Evolutionary conservation across 1,284 basidiomycete genomes (phyloP).

Genomic region (Phlebopus sp.): DNA sequence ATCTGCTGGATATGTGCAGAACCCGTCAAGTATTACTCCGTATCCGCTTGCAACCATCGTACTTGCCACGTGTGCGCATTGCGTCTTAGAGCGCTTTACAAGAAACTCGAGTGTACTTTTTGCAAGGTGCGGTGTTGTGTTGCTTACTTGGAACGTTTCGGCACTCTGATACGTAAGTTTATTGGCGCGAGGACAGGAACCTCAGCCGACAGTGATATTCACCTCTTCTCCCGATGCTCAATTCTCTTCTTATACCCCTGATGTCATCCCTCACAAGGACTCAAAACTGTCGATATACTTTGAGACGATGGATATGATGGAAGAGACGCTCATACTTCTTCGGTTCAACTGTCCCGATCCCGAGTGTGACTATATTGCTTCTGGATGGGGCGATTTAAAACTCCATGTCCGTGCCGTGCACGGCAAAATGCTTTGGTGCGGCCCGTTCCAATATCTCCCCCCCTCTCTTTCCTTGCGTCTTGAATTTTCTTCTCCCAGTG

Average conservation of each 20-base stretch:
- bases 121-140: conserved; percentile 73
- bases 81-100: conserved; percentile 91
- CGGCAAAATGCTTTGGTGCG: conserved; percentile 79
- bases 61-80: conserved; percentile 93
- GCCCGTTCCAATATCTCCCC: conserved; percentile 5
- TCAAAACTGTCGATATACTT: conserved; percentile 80
- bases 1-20: conserved; percentile 97
- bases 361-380: conserved; percentile 80
- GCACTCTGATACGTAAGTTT: conserved; percentile 1
- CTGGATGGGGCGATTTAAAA: conserved; percentile 89
- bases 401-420: conserved; percentile 77
- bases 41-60: conserved; percentile 90
- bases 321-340: conserved; percentile 88
- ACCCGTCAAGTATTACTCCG: conserved; percentile 85
- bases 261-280: conserved; percentile 67
- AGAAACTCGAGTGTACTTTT: conserved; percentile 91
- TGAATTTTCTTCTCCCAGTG: conserved; percentile 44
- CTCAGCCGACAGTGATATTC: conserved; percentile 81
- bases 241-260: conserved; percentile 62
- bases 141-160: not conserved
- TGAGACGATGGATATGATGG: conserved; percentile 93
- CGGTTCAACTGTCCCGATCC: conserved; percentile 85
- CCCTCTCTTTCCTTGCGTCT: not conserved
- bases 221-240: conserved; percentile 65
- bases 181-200: conserved; percentile 47